phyloP scores from a whole-genome alignment of 2,329 filamentous ascomycete genomes.

The Tolypocladium endophyticum region DNA sequence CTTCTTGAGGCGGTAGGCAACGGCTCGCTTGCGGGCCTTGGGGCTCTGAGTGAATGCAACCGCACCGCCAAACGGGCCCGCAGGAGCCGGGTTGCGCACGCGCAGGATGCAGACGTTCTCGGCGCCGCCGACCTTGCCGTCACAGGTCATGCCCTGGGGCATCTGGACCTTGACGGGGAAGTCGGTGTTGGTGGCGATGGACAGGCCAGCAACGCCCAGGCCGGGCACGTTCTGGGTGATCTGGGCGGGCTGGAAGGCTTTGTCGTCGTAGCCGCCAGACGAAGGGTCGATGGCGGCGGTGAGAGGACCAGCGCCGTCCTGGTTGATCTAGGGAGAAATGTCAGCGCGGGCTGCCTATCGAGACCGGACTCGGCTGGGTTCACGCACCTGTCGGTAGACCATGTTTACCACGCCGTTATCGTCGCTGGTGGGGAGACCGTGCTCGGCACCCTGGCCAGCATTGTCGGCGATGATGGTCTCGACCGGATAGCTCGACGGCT shows the following conservation, averaged over 20 bases:
- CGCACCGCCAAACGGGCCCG: slow-evolving; percentile 57
- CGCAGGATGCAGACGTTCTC: slow-evolving; percentile 55
- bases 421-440: slow-evolving; percentile 48
- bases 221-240: slow-evolving; percentile 54
- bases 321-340: slow-evolving; percentile 49
- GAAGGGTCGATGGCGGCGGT: slow-evolving; percentile 50
- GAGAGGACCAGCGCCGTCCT: slow-evolving; percentile 57
- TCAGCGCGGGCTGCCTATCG: neutral
- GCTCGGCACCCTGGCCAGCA: slow-evolving; percentile 39
- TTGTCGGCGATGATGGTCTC: slow-evolving; percentile 44
- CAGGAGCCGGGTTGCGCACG: slow-evolving; percentile 49
- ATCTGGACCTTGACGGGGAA: slow-evolving; percentile 56
- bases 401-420: slow-evolving; percentile 52
- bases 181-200: slow-evolving; percentile 48
- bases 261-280: slow-evolving; percentile 49
- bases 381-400: slow-evolving; percentile 42
- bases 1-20: slow-evolving; percentile 39
- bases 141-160: slow-evolving; percentile 60
- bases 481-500: slow-evolving; percentile 27
- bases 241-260: slow-evolving; percentile 48
- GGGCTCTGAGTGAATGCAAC: slow-evolving; percentile 53
- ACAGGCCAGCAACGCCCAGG: slow-evolving; percentile 43
- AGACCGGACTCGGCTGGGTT: slow-evolving; percentile 2
- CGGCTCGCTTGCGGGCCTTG: slow-evolving; percentile 48
- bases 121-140: slow-evolving; percentile 47